A percentile compares a stretch with the other conserved stretches of the same genome.
Evolutionary conservation across 805 yeast genomes (phyloP).

Genomic region (Wickerhamiella kurtzmanii): DNA sequence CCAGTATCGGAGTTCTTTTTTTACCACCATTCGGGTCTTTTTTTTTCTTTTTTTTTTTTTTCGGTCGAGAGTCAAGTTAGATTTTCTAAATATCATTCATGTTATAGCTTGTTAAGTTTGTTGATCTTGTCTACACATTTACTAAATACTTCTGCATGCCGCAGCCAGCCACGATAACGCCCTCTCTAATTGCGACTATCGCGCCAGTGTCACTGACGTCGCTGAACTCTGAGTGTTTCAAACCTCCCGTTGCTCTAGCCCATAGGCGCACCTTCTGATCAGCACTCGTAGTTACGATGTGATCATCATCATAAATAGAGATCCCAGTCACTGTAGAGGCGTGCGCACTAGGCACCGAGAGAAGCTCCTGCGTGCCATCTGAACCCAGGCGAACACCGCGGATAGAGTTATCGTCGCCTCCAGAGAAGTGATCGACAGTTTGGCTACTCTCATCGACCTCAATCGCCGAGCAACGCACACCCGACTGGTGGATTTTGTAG

Average conservation of each 20-base stretch:
- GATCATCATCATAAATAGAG: constrained; percentile 19
- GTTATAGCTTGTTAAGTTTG: background rate
- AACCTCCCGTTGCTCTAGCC: constrained; percentile 28
- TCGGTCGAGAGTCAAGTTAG: background rate
- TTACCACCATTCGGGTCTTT: background rate
- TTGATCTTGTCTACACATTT: no score
- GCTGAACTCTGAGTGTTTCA: constrained; percentile 41
- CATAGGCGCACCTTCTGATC: constrained; percentile 70
- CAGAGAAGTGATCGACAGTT: constrained; percentile 39
- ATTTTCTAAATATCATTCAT: no score
- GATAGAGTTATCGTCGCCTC: constrained; percentile 87
- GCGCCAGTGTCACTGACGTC: constrained; percentile 89
- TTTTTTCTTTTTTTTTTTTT: background rate
- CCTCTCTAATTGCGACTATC: constrained; percentile 24
- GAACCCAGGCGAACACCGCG: constrained; percentile 30
- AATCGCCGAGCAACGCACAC: constrained; percentile 53
- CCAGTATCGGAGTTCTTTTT: constrained; percentile 23
- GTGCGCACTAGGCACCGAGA: constrained; percentile 46
- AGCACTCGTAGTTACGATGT: constrained; percentile 51
- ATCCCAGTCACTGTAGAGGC: constrained; percentile 76
- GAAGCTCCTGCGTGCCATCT: constrained; percentile 15
- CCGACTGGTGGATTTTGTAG: constrained; percentile 67
- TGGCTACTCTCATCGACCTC: constrained; percentile 6
- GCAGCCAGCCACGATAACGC: constrained; percentile 4
- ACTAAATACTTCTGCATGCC: background rate